These are phyloP conservation scores for Pseudogymnoascus sp. DNA, from an alignment of 2,329 filamentous ascomycete species.

Conservation along the genomic window DNA sequence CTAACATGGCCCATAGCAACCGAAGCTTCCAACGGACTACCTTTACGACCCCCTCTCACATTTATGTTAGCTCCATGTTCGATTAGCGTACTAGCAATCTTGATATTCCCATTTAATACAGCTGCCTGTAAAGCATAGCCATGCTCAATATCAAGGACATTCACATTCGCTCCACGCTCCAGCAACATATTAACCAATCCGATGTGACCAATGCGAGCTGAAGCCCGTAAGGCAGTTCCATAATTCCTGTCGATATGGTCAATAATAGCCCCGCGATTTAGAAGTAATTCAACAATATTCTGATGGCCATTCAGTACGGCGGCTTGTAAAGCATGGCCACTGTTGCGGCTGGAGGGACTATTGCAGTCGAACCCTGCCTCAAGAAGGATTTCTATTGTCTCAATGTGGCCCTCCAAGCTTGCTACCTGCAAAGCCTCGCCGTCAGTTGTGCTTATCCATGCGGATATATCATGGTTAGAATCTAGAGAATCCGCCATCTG, in stretches of 20 bases:
- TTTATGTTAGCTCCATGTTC: neutral
- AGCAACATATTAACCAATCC: neutral
- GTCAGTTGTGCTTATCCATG: neutral
- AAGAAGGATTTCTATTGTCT: neutral
- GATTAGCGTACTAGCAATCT: neutral
- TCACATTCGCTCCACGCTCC: neutral
- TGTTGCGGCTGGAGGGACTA: neutral
- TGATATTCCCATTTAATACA: neutral
- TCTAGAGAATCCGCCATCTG: neutral
- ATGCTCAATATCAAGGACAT: neutral
- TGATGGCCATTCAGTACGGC: neutral
- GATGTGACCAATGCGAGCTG: neutral
- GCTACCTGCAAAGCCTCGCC: neutral
- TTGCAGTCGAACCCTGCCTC: neutral
- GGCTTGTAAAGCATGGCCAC: neutral
- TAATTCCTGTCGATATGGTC: neutral
- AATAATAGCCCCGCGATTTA: neutral
- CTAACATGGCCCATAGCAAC: conserved; percentile 44
- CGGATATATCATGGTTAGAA: neutral
- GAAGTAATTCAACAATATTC: neutral
- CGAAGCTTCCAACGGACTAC: neutral
- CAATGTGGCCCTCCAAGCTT: neutral
- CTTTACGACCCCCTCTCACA: neutral
- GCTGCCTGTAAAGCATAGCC: neutral
- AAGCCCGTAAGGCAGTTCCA: neutral